phyloP scores from a whole-genome alignment of 169 alveolate genomes.

The Babesia gibsoni region DNA sequence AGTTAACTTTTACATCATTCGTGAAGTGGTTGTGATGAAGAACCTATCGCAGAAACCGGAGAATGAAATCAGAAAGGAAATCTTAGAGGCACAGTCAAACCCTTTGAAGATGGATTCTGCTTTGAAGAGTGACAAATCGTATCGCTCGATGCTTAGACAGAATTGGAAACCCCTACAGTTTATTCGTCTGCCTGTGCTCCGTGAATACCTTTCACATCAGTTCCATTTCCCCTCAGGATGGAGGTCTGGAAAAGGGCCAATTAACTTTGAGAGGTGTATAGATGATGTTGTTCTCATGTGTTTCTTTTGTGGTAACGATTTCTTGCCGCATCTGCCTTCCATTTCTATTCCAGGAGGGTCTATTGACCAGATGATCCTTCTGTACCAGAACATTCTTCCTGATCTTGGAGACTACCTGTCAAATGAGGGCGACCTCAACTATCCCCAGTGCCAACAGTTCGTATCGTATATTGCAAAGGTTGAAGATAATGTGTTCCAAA shows the following conservation, averaged over 20 bases:
- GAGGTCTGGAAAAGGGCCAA: conserved; percentile 34
- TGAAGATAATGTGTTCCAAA: conserved; percentile 82
- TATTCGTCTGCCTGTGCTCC: conserved; percentile 74
- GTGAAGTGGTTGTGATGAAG: conserved; percentile 87
- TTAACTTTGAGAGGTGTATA: conserved; percentile 91
- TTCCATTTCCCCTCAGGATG: conserved; percentile 61
- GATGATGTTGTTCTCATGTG: conserved; percentile 96
- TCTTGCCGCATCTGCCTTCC: conserved; percentile 93
- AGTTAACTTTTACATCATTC: conserved; percentile 88
- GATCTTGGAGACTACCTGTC: conserved; percentile 86
- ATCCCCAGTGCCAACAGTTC: conserved; percentile 71
- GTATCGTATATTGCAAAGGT: conserved; percentile 78
- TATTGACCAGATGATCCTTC: conserved; percentile 91
- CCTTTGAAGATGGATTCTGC: background rate
- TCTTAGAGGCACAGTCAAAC: background rate
- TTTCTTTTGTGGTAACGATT: conserved; percentile 97
- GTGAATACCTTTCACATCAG: conserved; percentile 79
- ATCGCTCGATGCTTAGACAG: conserved; percentile 51
- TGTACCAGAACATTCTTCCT: conserved; percentile 89
- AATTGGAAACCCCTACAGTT: conserved; percentile 81
- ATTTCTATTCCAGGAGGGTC: conserved; percentile 94
- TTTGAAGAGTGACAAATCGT: conserved; percentile 11
- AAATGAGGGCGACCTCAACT: conserved; percentile 82
- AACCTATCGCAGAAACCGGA: conserved; percentile 9
- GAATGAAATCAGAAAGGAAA: background rate